A percentile compares a stretch with the other conserved stretches of the same genome.
Evolutionary conservation across 768 basidiomycete genomes (phyloP).

Genomic region (Lactarius pseudohatsudake): DNA sequence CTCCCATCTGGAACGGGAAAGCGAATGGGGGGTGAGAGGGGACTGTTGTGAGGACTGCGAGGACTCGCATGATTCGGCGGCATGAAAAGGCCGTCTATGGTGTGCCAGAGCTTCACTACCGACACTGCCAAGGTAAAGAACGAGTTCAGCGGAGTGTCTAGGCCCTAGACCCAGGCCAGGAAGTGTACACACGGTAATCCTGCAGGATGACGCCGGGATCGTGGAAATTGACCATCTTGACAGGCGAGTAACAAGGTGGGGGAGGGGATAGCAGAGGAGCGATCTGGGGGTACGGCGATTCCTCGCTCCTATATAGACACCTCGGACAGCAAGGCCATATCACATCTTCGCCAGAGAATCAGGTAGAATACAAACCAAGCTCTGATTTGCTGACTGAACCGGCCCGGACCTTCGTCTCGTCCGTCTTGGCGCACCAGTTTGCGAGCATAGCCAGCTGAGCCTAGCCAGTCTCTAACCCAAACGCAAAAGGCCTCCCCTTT

Average conservation of each 20-base stretch:
- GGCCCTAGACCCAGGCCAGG: background rate
- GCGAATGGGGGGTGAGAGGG: background rate
- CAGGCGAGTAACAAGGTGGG: background rate
- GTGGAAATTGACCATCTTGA: conserved; percentile 7
- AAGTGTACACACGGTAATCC: conserved; percentile 1
- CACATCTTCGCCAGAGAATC: no score
- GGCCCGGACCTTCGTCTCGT: no score
- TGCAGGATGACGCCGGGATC: background rate
- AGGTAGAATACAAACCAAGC: no score
- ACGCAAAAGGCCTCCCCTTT: no score
- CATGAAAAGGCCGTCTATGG: conserved; percentile 11
- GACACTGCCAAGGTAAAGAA: background rate
- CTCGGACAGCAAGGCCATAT: background rate
- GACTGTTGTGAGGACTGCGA: background rate
- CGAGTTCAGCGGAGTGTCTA: background rate
- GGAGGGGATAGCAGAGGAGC: background rate
- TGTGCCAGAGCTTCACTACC: conserved; percentile 16
- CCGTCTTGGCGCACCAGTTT: no score
- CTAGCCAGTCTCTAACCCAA: no score
- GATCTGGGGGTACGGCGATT: background rate
- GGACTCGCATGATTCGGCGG: no score
- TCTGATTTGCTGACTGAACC: no score
- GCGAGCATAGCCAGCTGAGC: no score
- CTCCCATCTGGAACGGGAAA: background rate
- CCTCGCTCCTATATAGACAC: background rate